Evolutionary conservation across 1,284 basidiomycete species (phyloP).

Genomic region (Mixia osmundae): DNA sequence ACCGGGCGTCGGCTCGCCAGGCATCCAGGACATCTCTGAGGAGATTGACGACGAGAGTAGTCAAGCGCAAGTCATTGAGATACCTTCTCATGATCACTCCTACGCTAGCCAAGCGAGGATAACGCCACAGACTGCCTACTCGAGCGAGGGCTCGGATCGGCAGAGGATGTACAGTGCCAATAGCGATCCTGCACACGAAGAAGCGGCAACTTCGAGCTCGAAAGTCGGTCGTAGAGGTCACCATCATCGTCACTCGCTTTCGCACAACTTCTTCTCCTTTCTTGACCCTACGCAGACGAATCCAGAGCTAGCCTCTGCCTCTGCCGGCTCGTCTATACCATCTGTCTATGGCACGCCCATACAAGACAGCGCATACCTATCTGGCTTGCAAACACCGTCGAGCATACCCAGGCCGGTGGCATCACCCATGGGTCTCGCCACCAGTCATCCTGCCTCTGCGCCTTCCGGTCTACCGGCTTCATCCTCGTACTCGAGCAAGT

Average conservation of each 20-base stretch:
- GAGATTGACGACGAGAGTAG: conserved; percentile 31
- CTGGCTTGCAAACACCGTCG: conserved; percentile 1
- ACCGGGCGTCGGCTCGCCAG: conserved; percentile 35
- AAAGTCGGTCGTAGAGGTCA: conserved; percentile 12
- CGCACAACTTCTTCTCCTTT: conserved; percentile 80
- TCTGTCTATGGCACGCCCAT: neutral
- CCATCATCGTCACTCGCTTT: conserved; percentile 65
- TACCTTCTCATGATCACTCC: conserved; percentile 27
- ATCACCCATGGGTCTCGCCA: conserved; percentile 8
- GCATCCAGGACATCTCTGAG: conserved; percentile 35
- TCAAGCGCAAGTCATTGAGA: conserved; percentile 28
- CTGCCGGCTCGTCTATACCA: neutral
- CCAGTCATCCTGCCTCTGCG: conserved; percentile 5
- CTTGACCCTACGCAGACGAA: conserved; percentile 22
- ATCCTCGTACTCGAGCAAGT: conserved; percentile 8
- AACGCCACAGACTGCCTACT: conserved; percentile 40
- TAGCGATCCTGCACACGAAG: neutral
- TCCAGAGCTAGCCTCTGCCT: neutral
- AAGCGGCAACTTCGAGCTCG: neutral
- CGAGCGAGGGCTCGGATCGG: conserved; percentile 1
- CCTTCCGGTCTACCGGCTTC: conserved; percentile 7
- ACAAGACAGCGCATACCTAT: conserved; percentile 1
- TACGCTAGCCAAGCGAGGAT: conserved; percentile 19
- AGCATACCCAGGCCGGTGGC: conserved; percentile 8
- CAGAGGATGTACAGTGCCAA: neutral